These are phyloP conservation scores for Arctostaphylos glauca DNA, from an alignment of 148 eudicot genomes.

Conservation along the genomic window DNA sequence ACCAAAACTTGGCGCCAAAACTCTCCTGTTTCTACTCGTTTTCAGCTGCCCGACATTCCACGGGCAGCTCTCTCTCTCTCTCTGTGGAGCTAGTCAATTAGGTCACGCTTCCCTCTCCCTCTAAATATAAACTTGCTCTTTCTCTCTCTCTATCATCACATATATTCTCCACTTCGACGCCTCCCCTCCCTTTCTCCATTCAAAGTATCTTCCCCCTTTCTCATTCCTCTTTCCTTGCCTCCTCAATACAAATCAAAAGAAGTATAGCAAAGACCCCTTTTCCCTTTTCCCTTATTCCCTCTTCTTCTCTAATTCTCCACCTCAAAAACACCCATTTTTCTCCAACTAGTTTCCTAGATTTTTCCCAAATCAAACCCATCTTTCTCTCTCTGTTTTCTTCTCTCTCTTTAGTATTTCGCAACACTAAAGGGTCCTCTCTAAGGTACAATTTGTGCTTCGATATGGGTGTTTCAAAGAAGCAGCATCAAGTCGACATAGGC, in stretches of 20 bases:
- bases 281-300: conserved; percentile 19
- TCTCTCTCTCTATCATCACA: neutral
- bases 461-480: conserved; percentile 55
- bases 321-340: neutral
- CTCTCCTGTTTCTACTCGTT: conserved; percentile 1
- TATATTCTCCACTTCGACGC: conserved; percentile 20
- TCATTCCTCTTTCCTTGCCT: neutral
- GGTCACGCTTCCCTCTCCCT: neutral
- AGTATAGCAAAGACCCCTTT: conserved; percentile 3
- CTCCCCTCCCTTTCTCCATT: conserved; percentile 20
- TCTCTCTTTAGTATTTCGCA: neutral
- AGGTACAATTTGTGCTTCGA: neutral
- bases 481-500: conserved; percentile 27
- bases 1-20: conserved; percentile 57
- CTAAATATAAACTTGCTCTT: neutral
- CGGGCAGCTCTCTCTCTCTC: conserved; percentile 40
- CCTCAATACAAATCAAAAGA: neutral
- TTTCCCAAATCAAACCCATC: neutral
- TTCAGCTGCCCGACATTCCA: conserved; percentile 36
- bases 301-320: neutral
- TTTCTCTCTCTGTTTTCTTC: neutral
- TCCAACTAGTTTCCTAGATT: neutral
- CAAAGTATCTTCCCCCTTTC: conserved; percentile 14
- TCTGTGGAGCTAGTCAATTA: neutral
- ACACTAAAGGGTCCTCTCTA: neutral